These are phyloP conservation scores for Phaeodactylum tricornutum DNA, from an alignment of 108 stramenopile species.

Conservation along the genomic window DNA sequence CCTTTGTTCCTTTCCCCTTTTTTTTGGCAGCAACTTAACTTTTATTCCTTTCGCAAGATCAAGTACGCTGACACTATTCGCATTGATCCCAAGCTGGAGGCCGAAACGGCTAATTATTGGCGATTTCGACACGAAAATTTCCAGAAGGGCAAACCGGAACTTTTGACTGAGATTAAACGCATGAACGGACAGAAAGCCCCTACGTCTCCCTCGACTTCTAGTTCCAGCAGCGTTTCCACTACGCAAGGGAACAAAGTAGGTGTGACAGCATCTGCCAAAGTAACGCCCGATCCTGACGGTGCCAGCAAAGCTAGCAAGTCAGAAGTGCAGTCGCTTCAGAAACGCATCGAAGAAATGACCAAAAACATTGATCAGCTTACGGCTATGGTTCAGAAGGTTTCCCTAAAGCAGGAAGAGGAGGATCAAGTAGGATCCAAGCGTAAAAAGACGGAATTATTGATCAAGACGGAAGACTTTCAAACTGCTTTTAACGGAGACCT, in stretches of 20 bases:
- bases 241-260: conserved; percentile 1
- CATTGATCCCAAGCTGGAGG: conserved; percentile 59
- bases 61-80: conserved; percentile 57
- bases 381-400: conserved; percentile 53
- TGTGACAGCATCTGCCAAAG: conserved; percentile 3
- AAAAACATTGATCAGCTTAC: conserved; percentile 77
- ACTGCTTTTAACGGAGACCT: conserved; percentile 81
- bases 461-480: background rate
- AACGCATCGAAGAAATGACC: conserved; percentile 66
- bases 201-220: background rate
- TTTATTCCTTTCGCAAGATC: conserved; percentile 85
- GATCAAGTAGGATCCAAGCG: conserved; percentile 11
- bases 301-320: conserved; percentile 35
- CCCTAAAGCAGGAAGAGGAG: conserved; percentile 27
- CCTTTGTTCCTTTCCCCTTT: background rate
- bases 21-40: conserved; percentile 81
- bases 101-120: conserved; percentile 65
- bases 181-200: conserved; percentile 3
- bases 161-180: conserved; percentile 69
- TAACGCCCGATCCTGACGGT: conserved; percentile 21
- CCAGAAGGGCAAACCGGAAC: conserved; percentile 51
- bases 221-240: background rate
- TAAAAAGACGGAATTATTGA: background rate
- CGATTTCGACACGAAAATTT: conserved; percentile 77
- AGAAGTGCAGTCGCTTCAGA: conserved; percentile 57